phyloP scores from a whole-genome alignment of 1,139 yeast species.

The Citeromyces hawaiiensis region DNA sequence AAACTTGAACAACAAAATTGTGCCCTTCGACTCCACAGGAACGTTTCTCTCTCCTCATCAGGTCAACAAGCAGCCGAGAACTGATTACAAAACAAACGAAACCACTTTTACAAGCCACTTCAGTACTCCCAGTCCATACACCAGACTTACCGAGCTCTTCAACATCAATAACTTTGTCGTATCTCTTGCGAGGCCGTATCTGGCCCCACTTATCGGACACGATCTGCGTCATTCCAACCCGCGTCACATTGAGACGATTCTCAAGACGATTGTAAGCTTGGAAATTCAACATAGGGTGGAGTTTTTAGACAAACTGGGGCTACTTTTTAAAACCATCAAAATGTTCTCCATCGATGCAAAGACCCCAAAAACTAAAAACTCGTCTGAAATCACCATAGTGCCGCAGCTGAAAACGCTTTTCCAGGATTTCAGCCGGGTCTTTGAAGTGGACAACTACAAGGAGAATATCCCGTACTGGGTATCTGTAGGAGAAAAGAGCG shows the following conservation, averaged over 20 bases:
- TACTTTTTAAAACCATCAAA: constrained; percentile 58
- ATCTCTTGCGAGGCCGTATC: constrained; percentile 82
- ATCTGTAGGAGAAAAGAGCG: constrained; percentile 79
- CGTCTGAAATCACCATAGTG: constrained; percentile 74
- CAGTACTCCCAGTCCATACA: constrained; percentile 45
- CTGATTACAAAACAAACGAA: background rate
- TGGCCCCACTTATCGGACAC: constrained; percentile 78
- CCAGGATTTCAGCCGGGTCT: constrained; percentile 55
- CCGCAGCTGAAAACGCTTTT: constrained; percentile 68
- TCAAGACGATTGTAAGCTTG: constrained; percentile 30
- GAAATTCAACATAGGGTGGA: constrained; percentile 80
- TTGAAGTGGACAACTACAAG: constrained; percentile 56
- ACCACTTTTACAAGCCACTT: background rate
- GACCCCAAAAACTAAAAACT: constrained; percentile 56
- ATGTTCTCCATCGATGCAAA: constrained; percentile 81
- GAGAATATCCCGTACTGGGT: constrained; percentile 86
- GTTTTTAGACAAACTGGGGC: constrained; percentile 66
- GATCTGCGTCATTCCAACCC: constrained; percentile 58
- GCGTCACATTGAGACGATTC: constrained; percentile 26
- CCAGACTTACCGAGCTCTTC: constrained; percentile 79
- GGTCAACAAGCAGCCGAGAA: constrained; percentile 15
- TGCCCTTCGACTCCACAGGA: constrained; percentile 9
- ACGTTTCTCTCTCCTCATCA: constrained; percentile 33
- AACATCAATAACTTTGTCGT: constrained; percentile 88
- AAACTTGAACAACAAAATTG: constrained; percentile 43